Percentiles rank a stretch among this genome's conserved stretches.
Evolutionary conservation across 2,329 filamentous ascomycete species (phyloP).

Genomic region (Endocalyx cinctus): DNA sequence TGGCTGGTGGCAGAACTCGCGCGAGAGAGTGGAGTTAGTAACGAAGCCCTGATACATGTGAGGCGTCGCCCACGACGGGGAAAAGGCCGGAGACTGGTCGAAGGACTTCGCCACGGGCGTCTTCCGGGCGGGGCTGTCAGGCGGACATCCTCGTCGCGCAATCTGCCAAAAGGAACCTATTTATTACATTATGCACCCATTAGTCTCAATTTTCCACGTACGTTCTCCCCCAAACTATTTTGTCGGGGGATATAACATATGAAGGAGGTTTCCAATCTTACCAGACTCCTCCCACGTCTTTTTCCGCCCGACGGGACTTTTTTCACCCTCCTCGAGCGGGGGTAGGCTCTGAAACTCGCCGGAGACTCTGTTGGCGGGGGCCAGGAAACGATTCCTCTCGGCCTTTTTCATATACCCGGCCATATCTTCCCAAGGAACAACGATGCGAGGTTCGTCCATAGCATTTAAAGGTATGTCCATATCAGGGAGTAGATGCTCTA

Average conservation of each 20-base stretch:
- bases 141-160: slow-evolving; percentile 56
- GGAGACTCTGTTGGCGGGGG: slow-evolving; percentile 39
- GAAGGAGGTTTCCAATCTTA: no score
- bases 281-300: slow-evolving; percentile 50
- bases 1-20: slow-evolving; percentile 62
- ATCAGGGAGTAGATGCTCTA: slow-evolving; percentile 56
- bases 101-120: slow-evolving; percentile 40
- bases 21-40: slow-evolving; percentile 56
- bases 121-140: slow-evolving; percentile 55
- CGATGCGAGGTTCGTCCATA: slow-evolving; percentile 62
- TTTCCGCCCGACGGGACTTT: slow-evolving; percentile 28
- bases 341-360: slow-evolving; percentile 40
- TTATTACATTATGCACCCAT: no score
- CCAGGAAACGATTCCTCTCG: slow-evolving; percentile 40
- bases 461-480: slow-evolving; percentile 64
- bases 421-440: slow-evolving; percentile 61
- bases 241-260: no score
- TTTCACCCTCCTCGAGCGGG: slow-evolving; percentile 31
- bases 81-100: slow-evolving; percentile 38
- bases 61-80: slow-evolving; percentile 38
- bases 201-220: no score
- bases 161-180: slow-evolving; percentile 53
- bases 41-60: slow-evolving; percentile 56
- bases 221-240: no score
- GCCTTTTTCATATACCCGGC: slow-evolving; percentile 49